Conservation (phyloP, 2,329 filamentous ascomycete species). For the Scedosporium aurantiacum region DNA sequence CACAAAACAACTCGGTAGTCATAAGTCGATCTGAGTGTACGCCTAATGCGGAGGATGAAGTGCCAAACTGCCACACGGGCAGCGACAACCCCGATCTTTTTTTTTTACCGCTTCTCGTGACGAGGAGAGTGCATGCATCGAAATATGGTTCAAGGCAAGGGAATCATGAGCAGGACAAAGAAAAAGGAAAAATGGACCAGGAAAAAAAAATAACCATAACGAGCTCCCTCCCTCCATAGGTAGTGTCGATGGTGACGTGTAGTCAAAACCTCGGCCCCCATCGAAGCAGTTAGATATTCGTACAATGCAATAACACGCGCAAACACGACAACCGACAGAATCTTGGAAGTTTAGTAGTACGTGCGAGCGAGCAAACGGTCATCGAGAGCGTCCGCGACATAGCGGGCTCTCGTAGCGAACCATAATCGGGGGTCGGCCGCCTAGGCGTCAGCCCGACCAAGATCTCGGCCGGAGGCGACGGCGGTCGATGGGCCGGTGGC, state of each 20-base stretch:
- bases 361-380: neutral
- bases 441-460: slow-evolving; percentile 33
- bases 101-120: too few relatives aligned
- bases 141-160: neutral
- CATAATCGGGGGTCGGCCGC: neutral
- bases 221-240: neutral
- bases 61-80: too few relatives aligned
- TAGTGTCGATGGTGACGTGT: neutral
- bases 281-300: neutral
- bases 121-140: neutral
- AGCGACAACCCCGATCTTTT: too few relatives aligned
- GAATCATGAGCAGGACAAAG: neutral
- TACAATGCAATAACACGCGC: neutral
- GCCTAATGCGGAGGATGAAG: too few relatives aligned
- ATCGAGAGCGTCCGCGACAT: neutral
- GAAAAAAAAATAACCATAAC: neutral
- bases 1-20: too few relatives aligned
- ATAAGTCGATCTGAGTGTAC: too few relatives aligned
- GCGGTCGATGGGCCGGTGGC: slow-evolving; percentile 28
- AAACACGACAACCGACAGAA: neutral
- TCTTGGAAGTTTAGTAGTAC: neutral
- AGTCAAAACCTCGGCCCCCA: neutral
- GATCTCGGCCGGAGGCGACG: slow-evolving; percentile 45
- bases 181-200: neutral
- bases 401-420: neutral